Evolutionary conservation across 768 basidiomycete genomes (phyloP).

Genomic region (Exsudoporus frostii): DNA sequence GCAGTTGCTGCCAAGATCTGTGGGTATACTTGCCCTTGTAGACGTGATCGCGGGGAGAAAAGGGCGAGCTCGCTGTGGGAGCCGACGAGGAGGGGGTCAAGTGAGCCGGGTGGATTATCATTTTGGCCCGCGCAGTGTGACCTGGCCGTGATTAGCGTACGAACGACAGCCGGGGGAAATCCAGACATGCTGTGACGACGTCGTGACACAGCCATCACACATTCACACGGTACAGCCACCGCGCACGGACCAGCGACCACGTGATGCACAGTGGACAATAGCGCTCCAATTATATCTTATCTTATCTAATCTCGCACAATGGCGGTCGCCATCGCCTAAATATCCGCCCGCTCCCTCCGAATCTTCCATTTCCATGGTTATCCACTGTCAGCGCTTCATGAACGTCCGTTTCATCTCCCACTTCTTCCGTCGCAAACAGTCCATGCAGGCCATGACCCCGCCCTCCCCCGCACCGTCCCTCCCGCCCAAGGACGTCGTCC

Average conservation of each 20-base stretch:
- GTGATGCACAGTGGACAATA: constrained; percentile 6
- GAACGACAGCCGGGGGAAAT: constrained; percentile 36
- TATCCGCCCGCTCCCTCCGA: neutral
- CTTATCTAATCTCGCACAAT: constrained; percentile 25
- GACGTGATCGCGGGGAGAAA: constrained; percentile 24
- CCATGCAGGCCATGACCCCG: constrained; percentile 1
- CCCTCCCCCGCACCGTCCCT: constrained; percentile 1
- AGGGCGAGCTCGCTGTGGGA: constrained; percentile 6
- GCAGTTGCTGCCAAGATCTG: constrained; percentile 61
- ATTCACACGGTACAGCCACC: constrained; percentile 22
- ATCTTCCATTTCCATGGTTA: constrained; percentile 6
- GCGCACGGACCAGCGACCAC: constrained; percentile 26
- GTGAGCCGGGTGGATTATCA: constrained; percentile 27
- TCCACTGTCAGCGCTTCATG: constrained; percentile 6
- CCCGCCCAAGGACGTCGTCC: constrained; percentile 21
- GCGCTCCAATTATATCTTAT: constrained; percentile 2
- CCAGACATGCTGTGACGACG: constrained; percentile 31
- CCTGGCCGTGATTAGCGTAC: constrained; percentile 36
- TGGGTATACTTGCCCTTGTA: constrained; percentile 58
- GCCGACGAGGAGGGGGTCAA: constrained; percentile 15
- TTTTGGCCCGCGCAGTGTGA: constrained; percentile 36
- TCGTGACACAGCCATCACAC: constrained; percentile 28
- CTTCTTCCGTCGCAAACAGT: constrained; percentile 15
- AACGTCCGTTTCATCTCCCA: constrained; percentile 14
- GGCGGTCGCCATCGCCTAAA: neutral